Percentiles rank a stretch among this genome's conserved stretches.
These are phyloP conservation scores for Artemisia tridentata DNA, from an alignment of 129 eudicot species.

Conservation along the genomic window DNA sequence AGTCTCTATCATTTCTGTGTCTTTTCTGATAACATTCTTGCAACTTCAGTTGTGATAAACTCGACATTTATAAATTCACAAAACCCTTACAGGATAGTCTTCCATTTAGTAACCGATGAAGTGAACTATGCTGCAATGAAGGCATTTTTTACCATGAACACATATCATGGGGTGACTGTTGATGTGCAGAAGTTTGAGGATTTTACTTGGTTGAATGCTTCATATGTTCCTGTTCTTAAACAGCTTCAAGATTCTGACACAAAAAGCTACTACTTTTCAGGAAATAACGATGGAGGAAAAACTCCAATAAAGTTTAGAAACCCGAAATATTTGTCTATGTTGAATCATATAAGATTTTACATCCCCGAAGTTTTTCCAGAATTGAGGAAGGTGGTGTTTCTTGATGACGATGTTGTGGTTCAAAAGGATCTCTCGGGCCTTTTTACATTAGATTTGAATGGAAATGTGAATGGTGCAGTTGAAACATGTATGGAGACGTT, in stretches of 20 bases:
- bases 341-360: conserved; percentile 69
- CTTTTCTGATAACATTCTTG: conserved; percentile 67
- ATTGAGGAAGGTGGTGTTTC: conserved; percentile 53
- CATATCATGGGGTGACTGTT: conserved; percentile 50
- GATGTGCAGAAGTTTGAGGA: conserved; percentile 68
- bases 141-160: conserved; percentile 63
- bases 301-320: conserved; percentile 69
- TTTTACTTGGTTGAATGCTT: conserved; percentile 66
- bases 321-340: conserved; percentile 68
- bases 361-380: conserved; percentile 63
- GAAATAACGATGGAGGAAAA: conserved; percentile 45
- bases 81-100: conserved; percentile 48
- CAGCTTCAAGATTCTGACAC: conserved; percentile 72
- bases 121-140: conserved; percentile 74
- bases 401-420: conserved; percentile 69
- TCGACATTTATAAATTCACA: conserved; percentile 57
- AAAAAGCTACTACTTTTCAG: conserved; percentile 59
- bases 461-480: conserved; percentile 69
- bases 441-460: conserved; percentile 49
- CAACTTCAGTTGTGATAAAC: conserved; percentile 67
- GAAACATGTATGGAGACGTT: conserved; percentile 85
- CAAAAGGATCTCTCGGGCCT: conserved; percentile 57
- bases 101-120: conserved; percentile 71
- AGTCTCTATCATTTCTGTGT: conserved; percentile 58
- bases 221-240: conserved; percentile 69